Evolutionary conservation across 768 basidiomycete genomes (phyloP), one percentile per base, ranked within the genome.

Genomic region (Mycena vulgaris): DNA sequence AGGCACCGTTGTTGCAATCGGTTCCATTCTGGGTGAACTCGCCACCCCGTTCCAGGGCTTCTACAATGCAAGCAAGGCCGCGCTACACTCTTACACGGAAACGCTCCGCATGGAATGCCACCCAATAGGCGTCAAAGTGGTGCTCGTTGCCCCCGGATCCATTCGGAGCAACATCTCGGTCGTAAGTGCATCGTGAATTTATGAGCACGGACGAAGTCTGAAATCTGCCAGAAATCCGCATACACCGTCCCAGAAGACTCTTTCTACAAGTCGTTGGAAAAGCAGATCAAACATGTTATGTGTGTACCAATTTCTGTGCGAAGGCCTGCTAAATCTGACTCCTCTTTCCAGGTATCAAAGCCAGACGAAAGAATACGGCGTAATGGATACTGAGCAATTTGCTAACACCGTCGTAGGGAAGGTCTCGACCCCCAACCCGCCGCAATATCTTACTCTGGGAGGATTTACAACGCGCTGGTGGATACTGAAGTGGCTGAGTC

Each of bases 21-120:
- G 81, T 0, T 80, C 78, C 5, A 77, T 81, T 49, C 73, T 74
- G 21, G 81, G 80, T 23, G 70, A 75, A 68, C 68, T 74, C 39
- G 69, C 75, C 0, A 78, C 80, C 0, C 80, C 81, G 0, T 82
- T 77, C 74, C 70, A 75, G 2, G 78, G 79, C 5, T 71, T 80
- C n/a, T 82, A 82, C 70, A 74, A 73, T 16, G 77, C 81, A 0
- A 68, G 73, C 23, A 82, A 82, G 47, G 79, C 80, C 0, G 80
- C 81, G 0, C 63, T 82, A 2, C 80, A 78, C 47, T 66, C 73
- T 2, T 63, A 79, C 37, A 75, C 80, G 0, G 80, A 81, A 48
- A 76, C 74, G 0, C 68, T 82, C 5, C 55, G 76, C 19, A 77
- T 81, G 79, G 81, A 82, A 48, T 78, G 77, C 64, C 57, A 66